Evolutionary conservation across 2,329 filamentous ascomycete genomes (phyloP), one percentile per base, ranked within the genome.

Genomic region (Teratosphaeria viscida): DNA sequence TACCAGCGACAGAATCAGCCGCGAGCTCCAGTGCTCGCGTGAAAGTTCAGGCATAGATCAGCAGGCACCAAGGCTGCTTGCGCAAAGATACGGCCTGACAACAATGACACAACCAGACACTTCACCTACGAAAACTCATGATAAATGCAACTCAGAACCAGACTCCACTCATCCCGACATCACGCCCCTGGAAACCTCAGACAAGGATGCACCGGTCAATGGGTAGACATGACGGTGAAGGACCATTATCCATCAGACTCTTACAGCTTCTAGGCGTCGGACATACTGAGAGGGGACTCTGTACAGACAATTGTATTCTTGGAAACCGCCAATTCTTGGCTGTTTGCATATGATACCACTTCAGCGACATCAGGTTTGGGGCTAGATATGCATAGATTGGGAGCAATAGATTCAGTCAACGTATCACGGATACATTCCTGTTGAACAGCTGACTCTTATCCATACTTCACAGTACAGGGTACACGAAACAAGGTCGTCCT

Each of bases 1-100:
- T 49, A 6, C 16, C 43, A 49, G n/a, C n/a, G 43, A 49, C 43
- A 49, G 43, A 23, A 19, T 19, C 19, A 49, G 16, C 43, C 4
- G 57, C 57, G 27, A 61, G 59, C 53, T 63, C 59, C 10, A 55
- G 61, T 26, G 59, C 60, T 26, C 55, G 57, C 27, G 58, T 63
- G 11, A 39, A 54, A 49, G 43, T 49, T 11, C 43, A 49, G 43
- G 43, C 43, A 49, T 49, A 49, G 43, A 49, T 2, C 16, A 6
- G 16, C 43, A n/a, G n/a, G 19, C n/a, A 19, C 43, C 6, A 23
- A 6, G 16, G n/a, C 43, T 19, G n/a, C n/a, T 23, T n/a, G 37
- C 37, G 12, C 16, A 16, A n/a, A 16, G 37, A 16, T n/a, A 43
- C 37, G 14, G 11, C 37, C 12, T 43, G 12, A 43, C 16, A 14